Evolutionary conservation across 805 yeast species (phyloP), one percentile per base, ranked within the genome.

Genomic region (Metschnikowia lachancei): DNA sequence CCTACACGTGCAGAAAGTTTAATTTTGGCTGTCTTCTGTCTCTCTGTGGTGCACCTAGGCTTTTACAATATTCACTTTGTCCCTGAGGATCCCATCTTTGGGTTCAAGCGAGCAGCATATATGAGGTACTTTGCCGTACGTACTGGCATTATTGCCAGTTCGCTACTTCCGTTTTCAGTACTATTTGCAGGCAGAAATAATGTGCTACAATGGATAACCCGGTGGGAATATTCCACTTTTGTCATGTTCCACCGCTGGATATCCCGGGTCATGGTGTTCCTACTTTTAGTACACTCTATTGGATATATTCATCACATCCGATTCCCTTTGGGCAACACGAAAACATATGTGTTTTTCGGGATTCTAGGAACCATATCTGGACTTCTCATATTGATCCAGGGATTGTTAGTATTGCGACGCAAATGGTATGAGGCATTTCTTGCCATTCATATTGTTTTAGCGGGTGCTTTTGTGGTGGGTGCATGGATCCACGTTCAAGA

Each of bases 211-310:
- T 62, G 66, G 64, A 37, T 69, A 19, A 69, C 74, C 2, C 55
- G 69, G 43, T 67, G 64, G 71, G 69, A 57, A 45, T 71, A 53
- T 45, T 64, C 82, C 0, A 70, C 83, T 18, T 83, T 80, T 58
- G 68, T 81, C 38, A 65, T 77, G 26, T 77, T 75, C 55, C 88
- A 83, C 59, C 72, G 83, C 42, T 82, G 84, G 66, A 51, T 80
- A 8, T 74, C 81, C 1, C 69, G 87, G 50, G 61, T 74, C 11
- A 58, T 69, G 30, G 41, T 72, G 2, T 63, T 72, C 24, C 56
- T 80, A 34, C 57, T 81, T 3, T 58, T 59, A 14, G 50, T 79
- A 6, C 87, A 82, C 49, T 67, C 59, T 7, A 26, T 34, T 14
- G 53, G 49, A 36, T 59, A 54, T 43, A 31, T 41, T 31, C 33